Conservation (phyloP, 305 asterid genomes). For the Nicotiana rustica region DNA sequence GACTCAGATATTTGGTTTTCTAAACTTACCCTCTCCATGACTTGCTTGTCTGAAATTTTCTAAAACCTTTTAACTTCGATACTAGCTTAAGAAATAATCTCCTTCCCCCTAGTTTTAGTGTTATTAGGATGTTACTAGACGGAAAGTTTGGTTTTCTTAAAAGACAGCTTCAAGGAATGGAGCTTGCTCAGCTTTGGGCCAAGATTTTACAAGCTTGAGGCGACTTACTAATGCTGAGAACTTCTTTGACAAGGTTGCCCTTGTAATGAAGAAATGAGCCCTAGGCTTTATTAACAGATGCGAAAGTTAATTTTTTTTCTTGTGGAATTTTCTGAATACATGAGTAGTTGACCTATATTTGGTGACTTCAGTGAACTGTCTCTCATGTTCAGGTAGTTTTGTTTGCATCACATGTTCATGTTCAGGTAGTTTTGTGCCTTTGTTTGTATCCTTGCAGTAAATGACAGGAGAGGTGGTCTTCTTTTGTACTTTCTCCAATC, state of each 20-base stretch:
- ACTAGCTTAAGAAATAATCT: background rate
- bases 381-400: conserved; percentile 24
- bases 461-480: background rate
- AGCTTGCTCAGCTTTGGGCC: conserved; percentile 23
- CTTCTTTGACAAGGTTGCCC: conserved; percentile 8
- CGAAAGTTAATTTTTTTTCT: background rate
- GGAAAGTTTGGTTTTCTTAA: background rate
- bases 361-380: background rate
- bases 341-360: conserved; percentile 18
- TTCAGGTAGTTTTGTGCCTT: background rate
- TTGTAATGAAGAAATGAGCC: background rate
- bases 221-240: background rate
- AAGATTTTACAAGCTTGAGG: conserved; percentile 14
- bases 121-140: background rate
- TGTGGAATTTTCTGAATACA: background rate
- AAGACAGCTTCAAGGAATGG: conserved; percentile 25
- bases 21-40: background rate
- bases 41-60: background rate
- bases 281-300: conserved; percentile 10
- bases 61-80: background rate
- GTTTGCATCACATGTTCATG: conserved; percentile 21
- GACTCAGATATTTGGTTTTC: conserved; percentile 21
- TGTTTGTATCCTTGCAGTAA: conserved; percentile 18
- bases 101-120: conserved; percentile 13
- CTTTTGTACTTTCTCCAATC: background rate